A percentile compares a stretch with the other conserved stretches of the same genome.
These are phyloP conservation scores for Lachancea meyersii DNA, from an alignment of 805 yeast species.

Conservation along the genomic window DNA sequence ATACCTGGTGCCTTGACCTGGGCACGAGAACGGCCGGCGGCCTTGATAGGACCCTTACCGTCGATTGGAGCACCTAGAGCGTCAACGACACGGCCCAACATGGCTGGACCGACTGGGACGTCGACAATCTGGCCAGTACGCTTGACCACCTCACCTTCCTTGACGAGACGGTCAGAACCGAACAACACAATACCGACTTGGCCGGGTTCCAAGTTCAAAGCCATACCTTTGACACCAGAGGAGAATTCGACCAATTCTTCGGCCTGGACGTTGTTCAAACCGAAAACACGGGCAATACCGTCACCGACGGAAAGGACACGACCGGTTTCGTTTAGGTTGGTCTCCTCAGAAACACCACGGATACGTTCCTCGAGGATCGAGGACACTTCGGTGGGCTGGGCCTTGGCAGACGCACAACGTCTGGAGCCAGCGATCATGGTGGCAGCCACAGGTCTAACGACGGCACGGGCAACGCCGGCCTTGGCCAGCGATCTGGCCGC, in stretches of 20 bases:
- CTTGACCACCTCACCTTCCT: constrained; percentile 99
- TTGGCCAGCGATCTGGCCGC: constrained; percentile 75
- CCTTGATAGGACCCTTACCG: constrained; percentile 97
- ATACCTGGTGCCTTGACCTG: constrained; percentile 99
- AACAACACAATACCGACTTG: constrained; percentile 99
- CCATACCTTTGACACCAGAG: constrained; percentile 99
- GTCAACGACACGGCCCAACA: constrained; percentile 98
- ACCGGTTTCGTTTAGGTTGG: constrained; percentile 98
- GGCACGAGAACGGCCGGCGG: constrained; percentile 83
- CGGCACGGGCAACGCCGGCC: constrained; percentile 44
- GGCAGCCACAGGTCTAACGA: constrained; percentile 60
- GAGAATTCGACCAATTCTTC: constrained; percentile 99
- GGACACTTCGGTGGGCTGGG: constrained; percentile 99
- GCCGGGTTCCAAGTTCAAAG: constrained; percentile 99
- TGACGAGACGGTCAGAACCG: constrained; percentile 98
- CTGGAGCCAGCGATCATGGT: constrained; percentile 53
- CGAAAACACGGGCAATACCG: constrained; percentile 99
- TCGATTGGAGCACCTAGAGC: constrained; percentile 99
- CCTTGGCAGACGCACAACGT: constrained; percentile 92
- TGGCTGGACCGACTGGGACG: constrained; percentile 97
- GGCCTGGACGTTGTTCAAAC: constrained; percentile 99
- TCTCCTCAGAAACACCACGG: constrained; percentile 97
- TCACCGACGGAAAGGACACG: constrained; percentile 99
- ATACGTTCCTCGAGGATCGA: constrained; percentile 98
- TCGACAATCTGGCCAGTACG: constrained; percentile 99